Evolutionary conservation across 805 yeast species (phyloP).

Genomic region (Ogataea minuta): DNA sequence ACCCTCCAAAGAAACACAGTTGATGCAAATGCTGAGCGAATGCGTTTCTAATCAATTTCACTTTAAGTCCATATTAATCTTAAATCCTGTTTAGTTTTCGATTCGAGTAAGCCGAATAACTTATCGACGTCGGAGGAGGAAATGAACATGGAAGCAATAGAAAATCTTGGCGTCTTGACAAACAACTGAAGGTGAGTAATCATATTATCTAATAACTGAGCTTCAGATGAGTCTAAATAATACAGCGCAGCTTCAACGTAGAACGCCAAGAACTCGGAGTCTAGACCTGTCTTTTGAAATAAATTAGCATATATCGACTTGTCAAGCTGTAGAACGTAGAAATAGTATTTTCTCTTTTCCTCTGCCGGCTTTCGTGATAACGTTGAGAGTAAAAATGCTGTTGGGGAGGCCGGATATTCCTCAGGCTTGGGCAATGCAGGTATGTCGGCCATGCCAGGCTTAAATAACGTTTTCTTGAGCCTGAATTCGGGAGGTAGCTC

Average conservation of each 20-base stretch:
- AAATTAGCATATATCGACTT: conserved; percentile 28
- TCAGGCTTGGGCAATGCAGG: conserved; percentile 33
- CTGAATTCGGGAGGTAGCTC: conserved; percentile 7
- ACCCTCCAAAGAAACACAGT: conserved; percentile 23
- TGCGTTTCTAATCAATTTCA: conserved; percentile 3
- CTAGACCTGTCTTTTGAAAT: conserved; percentile 47
- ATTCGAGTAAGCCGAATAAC: conserved; percentile 8
- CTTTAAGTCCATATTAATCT: conserved; percentile 16
- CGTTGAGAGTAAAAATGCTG: conserved; percentile 44
- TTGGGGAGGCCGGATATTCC: conserved; percentile 38
- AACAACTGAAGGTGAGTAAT: conserved; percentile 28
- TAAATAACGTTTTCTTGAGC: conserved; percentile 13
- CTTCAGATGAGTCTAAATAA: conserved; percentile 22
- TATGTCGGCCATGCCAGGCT: conserved; percentile 22
- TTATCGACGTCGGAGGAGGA: conserved; percentile 20
- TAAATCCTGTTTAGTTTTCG: conserved; percentile 10
- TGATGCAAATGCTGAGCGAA: conserved; percentile 1
- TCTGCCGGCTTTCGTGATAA: conserved; percentile 31
- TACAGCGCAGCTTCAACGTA: conserved; percentile 41
- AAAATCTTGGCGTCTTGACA: conserved; percentile 37
- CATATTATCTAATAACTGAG: conserved; percentile 22
- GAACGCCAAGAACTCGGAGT: conserved; percentile 46
- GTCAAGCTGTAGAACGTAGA: conserved; percentile 36
- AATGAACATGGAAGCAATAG: conserved; percentile 37
- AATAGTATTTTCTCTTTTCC: conserved; percentile 34